These are phyloP conservation scores for Lobosporangium transversale DNA, from an alignment of 192 early-diverging fungal genomes.

Conservation along the genomic window DNA sequence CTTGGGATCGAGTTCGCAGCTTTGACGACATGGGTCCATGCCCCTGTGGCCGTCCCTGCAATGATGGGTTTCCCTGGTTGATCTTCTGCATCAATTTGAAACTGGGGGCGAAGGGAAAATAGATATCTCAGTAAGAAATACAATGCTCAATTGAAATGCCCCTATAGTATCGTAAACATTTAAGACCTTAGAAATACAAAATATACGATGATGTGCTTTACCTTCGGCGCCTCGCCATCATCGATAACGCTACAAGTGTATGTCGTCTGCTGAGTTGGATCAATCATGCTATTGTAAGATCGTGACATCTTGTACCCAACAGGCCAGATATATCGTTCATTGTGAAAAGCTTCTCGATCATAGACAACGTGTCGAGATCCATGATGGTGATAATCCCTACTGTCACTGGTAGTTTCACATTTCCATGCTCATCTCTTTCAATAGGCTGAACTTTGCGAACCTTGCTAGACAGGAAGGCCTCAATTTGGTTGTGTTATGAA, in stretches of 20 bases:
- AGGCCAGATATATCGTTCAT: constrained; percentile 92
- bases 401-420: constrained; percentile 79
- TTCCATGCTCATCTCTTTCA: constrained; percentile 69
- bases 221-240: constrained; percentile 75
- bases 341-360: constrained; percentile 84
- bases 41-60: constrained; percentile 85
- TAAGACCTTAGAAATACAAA: too few relatives aligned
- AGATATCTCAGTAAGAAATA: too few relatives aligned
- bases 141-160: too few relatives aligned
- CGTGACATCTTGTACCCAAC: constrained; percentile 77
- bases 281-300: constrained; percentile 66
- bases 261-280: constrained; percentile 57
- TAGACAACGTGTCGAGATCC: constrained; percentile 77
- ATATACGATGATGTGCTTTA: too few relatives aligned
- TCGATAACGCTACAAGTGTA: constrained; percentile 85
- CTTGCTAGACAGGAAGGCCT: constrained; percentile 14
- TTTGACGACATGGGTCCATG: constrained; percentile 87
- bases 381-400: constrained; percentile 83
- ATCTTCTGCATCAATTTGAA: constrained; percentile 88
- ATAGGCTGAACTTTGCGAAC: constrained; percentile 36
- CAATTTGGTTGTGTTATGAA: constrained; percentile 40
- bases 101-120: constrained; percentile 67
- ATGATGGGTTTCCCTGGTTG: constrained; percentile 73
- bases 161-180: too few relatives aligned
- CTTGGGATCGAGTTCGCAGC: constrained; percentile 78